These are phyloP conservation scores for Vaccinium darrowii DNA, from an alignment of 148 eudicot species.

Conservation along the genomic window DNA sequence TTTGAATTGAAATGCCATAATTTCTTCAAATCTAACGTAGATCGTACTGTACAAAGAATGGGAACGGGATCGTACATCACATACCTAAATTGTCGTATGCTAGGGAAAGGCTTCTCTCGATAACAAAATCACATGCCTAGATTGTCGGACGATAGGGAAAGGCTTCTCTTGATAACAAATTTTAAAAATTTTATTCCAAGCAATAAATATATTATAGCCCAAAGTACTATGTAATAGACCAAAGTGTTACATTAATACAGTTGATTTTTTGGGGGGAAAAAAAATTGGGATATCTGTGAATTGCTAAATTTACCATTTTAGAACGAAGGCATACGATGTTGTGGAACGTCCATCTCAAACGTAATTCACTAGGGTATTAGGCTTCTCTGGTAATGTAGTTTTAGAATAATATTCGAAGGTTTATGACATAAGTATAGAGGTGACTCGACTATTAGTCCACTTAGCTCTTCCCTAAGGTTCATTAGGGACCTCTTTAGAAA, in stretches of 20 bases:
- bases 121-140: background rate
- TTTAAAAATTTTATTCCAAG: background rate
- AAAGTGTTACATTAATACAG: too few relatives aligned
- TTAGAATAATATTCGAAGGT: background rate
- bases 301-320: too few relatives aligned
- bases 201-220: background rate
- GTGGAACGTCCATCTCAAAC: background rate
- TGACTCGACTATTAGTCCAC: background rate
- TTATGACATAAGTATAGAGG: background rate
- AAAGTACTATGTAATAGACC: background rate
- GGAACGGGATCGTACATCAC: background rate
- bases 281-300: background rate
- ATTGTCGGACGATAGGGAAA: background rate
- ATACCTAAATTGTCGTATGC: background rate
- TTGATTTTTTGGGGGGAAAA: background rate
- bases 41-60: background rate
- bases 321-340: background rate
- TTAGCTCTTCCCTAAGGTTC: background rate
- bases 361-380: background rate
- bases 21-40: background rate
- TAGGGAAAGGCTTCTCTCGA: background rate
- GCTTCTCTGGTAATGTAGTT: background rate
- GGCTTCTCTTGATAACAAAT: background rate
- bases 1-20: background rate
- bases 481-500: background rate